Base-by-base conservation (phyloP, 2,329 filamentous ascomycete genomes). In the Sclerotinia sclerotiorum region DNA sequence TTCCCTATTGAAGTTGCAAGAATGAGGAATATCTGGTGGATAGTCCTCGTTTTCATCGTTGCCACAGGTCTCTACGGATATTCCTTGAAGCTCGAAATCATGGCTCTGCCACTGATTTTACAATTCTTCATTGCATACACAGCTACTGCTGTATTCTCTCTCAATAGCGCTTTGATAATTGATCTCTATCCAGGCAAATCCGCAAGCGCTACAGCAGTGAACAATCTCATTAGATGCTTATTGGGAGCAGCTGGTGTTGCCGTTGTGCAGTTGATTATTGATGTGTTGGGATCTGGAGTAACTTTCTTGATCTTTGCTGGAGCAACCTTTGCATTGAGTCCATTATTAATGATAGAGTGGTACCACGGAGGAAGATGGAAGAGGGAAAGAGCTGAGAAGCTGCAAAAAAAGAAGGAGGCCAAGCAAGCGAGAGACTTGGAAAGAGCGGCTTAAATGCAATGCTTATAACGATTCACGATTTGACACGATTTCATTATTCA, bases 1-100 rank as follows among this genome's bases (percentile, higher is more conserved):
- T 83, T 83, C 68, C 78, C 80, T 1, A 77, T 83, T 67, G 80
- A 81, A 71, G 70, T 75, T 55, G 74, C 78, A 46, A 70, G 79
- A 7, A 72, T 82, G 69, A 73, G 77, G 46, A 75, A 74, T 8
- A 71, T 72, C 35, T 79, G 77, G 77, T 79, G 77, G 77, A 77
- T 80, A 64, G 75, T 77, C 4, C 70, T 76, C 0, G 56, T 79
- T 21, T 81, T 82, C 71, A 73, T 80, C 46, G 73, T n/a, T 63
- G 74, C 27, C 81, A 82, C 69, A 78, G 79, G 44, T 77, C 74
- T 69, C 73, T 72, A 69, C 70, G 79, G 55, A 0, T 48, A 60
- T 21, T 61, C 62, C 1, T 27, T 58, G 15, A 39, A 15, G 0
- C 60, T 63, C 15, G 46, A 63, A 19, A 35, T 63, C 17, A 63